Conservation (phyloP, 2,329 filamentous ascomycete genomes). For the Atkinsonella hypoxylon region DNA sequence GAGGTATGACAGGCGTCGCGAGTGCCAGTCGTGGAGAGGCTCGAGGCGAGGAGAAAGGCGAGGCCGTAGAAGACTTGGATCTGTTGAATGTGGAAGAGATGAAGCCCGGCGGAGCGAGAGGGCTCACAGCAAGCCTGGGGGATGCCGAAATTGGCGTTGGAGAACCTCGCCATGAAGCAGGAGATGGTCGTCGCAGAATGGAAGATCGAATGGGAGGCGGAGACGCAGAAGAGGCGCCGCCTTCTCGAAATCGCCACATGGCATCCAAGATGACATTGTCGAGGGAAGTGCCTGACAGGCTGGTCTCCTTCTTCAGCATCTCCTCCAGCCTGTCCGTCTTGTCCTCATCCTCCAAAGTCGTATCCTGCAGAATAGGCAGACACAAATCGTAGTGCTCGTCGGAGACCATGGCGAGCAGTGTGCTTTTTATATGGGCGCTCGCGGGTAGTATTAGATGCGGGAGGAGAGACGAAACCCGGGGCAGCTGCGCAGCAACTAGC, state of each 20-base stretch:
- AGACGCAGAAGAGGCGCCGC: slow-evolving; percentile 53
- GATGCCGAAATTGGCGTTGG: slow-evolving; percentile 74
- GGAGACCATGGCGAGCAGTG: slow-evolving; percentile 58
- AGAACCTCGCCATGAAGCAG: slow-evolving; percentile 82
- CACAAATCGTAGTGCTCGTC: slow-evolving; percentile 89
- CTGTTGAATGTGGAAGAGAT: slow-evolving; percentile 63
- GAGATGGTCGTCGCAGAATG: slow-evolving; percentile 79
- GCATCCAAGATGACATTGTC: slow-evolving; percentile 88
- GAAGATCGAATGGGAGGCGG: slow-evolving; percentile 81
- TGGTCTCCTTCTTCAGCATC: slow-evolving; percentile 67
- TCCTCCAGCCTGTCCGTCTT: slow-evolving; percentile 88
- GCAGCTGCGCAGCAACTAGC: neutral
- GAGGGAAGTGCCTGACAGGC: slow-evolving; percentile 60
- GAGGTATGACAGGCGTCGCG: slow-evolving; percentile 79
- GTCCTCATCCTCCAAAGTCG: slow-evolving; percentile 79
- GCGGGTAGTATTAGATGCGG: neutral
- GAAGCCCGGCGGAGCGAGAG: slow-evolving; percentile 75
- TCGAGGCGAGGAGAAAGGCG: slow-evolving; percentile 86
- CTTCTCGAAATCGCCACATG: slow-evolving; percentile 71
- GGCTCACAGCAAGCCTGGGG: slow-evolving; percentile 68
- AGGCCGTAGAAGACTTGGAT: slow-evolving; percentile 66
- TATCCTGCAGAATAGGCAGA: slow-evolving; percentile 75
- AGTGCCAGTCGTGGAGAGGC: slow-evolving; percentile 86
- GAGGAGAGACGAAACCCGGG: neutral
- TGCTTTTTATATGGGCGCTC: neutral